These are phyloP conservation scores for Buxus sempervirens DNA, from an alignment of 164 flowering plant genomes.

Conservation along the genomic window DNA sequence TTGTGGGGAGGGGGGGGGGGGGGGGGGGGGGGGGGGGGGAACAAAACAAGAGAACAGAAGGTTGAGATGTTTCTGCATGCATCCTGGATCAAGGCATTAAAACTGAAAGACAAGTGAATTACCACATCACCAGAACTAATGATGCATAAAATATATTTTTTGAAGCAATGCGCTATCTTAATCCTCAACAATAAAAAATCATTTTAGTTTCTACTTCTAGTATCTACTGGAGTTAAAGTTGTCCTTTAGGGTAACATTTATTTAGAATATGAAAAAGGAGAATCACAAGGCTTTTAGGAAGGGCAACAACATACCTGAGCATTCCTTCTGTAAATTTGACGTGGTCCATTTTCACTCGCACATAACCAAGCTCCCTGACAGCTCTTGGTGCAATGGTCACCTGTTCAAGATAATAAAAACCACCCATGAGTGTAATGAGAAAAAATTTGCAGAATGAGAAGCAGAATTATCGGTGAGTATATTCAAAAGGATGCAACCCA, in stretches of 20 bases:
- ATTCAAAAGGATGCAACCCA: neutral
- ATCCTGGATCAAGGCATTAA: neutral
- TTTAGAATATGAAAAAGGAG: neutral
- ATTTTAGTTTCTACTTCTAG: neutral
- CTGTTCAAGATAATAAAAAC: constrained; percentile 26
- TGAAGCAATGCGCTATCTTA: neutral
- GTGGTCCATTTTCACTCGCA: constrained; percentile 77
- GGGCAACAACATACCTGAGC: constrained; percentile 51
- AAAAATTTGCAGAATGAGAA: neutral
- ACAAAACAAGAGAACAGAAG: neutral
- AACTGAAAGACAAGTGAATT: neutral
- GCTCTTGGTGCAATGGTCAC: constrained; percentile 91
- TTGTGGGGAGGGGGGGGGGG: no score
- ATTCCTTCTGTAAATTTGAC: constrained; percentile 67
- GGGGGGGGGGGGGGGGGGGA: no score
- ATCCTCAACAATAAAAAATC: neutral
- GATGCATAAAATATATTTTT: neutral
- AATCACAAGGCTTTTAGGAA: neutral
- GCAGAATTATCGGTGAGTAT: neutral
- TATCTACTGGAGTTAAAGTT: no score
- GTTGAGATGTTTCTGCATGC: neutral
- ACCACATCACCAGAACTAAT: neutral
- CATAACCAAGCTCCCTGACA: constrained; percentile 89
- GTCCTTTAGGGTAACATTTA: neutral
- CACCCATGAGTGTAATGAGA: neutral